Base-by-base conservation (phyloP, 345 rosid genomes). In the Hypericum androsaemum region DNA sequence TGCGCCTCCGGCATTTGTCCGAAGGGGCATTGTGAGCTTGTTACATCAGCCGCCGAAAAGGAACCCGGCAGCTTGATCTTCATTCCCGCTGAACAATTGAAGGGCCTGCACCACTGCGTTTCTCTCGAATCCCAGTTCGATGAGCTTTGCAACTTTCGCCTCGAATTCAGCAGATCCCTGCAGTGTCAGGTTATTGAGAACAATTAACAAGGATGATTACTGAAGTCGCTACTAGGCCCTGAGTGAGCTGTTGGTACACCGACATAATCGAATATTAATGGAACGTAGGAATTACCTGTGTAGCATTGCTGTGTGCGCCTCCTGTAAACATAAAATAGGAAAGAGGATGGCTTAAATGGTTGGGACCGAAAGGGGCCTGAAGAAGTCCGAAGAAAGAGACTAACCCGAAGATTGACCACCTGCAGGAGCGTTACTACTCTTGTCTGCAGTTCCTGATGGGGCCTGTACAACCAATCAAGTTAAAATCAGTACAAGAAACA, bases 1-100 rank as follows among this genome's bases (percentile, higher is more conserved):
- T 22, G 32, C 32, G 32, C 32, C 32, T 22, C 32, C 4, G 32
- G 32, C 32, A 4, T 22, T 22, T 22, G 32, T 22, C 32, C 32
- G 4, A 22, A 22, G 32, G 32, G 32, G 32, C 32, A 4, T 22
- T 22, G 32, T 4, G 4, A 22, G 32, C 32, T 22, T 22, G 32
- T 22, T 22, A 4, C 32, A 22, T 81, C 66, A 92, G 54, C 95
- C 84, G 37, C 88, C 98, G 42, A 92, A 92, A 50, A 88, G 96
- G 71, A 79, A 88, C 12, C 90, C 94, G 22, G 97, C 98, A 9
- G 97, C 98, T 65, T 85, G 98, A 39, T 92, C 98, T 72, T 92
- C 98, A 47, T 85, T 88, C 51, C 90, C 96, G 16, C 81, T 59
- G 56, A 77, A 88, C 43, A 88, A 61, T 71, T 73, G 75, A n/a